Evolutionary conservation across 345 rosid species (phyloP), one percentile per base, ranked within the genome.

Genomic region (Crucihimalaya himalaica): DNA sequence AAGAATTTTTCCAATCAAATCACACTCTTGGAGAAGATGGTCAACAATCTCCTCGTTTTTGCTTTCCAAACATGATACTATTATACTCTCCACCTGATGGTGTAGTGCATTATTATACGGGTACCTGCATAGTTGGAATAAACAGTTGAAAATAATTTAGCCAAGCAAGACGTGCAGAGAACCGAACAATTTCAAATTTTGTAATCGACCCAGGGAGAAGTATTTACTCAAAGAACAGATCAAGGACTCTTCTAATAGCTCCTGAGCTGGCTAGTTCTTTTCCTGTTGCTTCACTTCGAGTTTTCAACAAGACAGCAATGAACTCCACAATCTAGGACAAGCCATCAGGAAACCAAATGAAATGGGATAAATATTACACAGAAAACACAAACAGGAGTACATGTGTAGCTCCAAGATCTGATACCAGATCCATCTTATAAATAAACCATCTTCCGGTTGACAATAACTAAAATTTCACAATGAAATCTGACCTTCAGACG

Each of bases 91-190:
- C 19, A 90, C 93, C 63, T 91, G 97, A 84, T 92, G 97, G 75
- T 95, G 99, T 81, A 95, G 73, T 14, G 96, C 97, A 80, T 92
- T 95, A 74, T 92, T 95, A 83, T 78, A 95, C 5, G 97, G 97
- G 77, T 92, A 92, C 88, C 99, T 95, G 79, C 78, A 82, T 42
- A 61, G 68, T 66, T 69, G 50, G 55, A 63, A 74, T 62, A 32
- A 18, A 56, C 5, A 79, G 59, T 59, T 23, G 13, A 28, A 71
- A 42, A 40, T 19, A 47, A 54, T 62, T 70, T 57, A 78, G 56
- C 66, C 72, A 48, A 39, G 60, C 32, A 71, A 20, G 16, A 47
- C 60, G 43, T 50, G 34, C 19, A 43, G 5, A 15, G 5, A 18
- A 39, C 43, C 39, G 27, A 65, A 35, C 18, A 65, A 55, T 45